A percentile compares a stretch with the other conserved stretches of the same genome.
Conservation (phyloP, 108 stramenopile genomes). For the Cyclotella distinguenda region DNA sequence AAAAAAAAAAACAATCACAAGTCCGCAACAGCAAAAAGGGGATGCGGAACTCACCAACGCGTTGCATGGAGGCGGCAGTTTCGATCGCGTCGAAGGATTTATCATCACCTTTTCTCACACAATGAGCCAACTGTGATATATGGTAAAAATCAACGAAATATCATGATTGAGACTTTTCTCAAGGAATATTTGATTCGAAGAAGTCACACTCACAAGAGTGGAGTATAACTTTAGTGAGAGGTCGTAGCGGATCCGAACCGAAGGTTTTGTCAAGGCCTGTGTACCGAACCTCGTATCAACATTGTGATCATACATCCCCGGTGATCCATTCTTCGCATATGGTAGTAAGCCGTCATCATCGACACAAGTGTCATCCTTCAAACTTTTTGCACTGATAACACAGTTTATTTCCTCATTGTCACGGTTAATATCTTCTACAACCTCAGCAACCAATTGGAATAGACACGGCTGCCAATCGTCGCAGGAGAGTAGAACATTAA, state of each 20-base stretch:
- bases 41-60: too few species aligned
- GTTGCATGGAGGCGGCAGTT: slow-evolving; percentile 72
- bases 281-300: slow-evolving; percentile 19
- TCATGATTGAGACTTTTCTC: not conserved
- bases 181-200: not conserved
- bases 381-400: not conserved
- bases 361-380: not conserved
- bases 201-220: slow-evolving; percentile 28
- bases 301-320: too few species aligned
- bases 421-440: slow-evolving; percentile 60
- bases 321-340: too few species aligned
- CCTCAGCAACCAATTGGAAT: slow-evolving; percentile 76
- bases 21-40: too few species aligned
- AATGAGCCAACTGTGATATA: slow-evolving; percentile 50
- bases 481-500: slow-evolving; percentile 42
- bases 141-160: not conserved
- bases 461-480: slow-evolving; percentile 80
- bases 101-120: slow-evolving; percentile 71
- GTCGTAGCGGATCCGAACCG: slow-evolving; percentile 58
- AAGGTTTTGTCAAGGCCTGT: slow-evolving; percentile 37
- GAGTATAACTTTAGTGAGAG: slow-evolving; percentile 76
- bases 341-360: too few species aligned
- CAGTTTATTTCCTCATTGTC: slow-evolving; percentile 8
- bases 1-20: too few species aligned
- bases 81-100: slow-evolving; percentile 70